A percentile compares a stretch with the other conserved stretches of the same genome.
Evolutionary conservation across 352 stramenopile genomes (phyloP).

Genomic region (Pythium biforme): DNA sequence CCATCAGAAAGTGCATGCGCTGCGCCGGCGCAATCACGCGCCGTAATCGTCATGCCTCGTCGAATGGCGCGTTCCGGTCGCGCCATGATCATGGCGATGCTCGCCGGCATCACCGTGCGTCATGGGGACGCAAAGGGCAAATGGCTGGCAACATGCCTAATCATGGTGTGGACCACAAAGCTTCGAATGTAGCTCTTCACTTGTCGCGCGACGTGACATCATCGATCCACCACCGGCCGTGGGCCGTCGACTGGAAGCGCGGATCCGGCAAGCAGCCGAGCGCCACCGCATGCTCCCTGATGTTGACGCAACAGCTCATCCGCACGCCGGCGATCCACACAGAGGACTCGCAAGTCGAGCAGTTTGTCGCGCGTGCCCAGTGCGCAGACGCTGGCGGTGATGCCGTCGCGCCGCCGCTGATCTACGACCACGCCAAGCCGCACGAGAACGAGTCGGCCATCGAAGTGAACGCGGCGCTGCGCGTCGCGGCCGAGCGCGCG

Average conservation of each 20-base stretch:
- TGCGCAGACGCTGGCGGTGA: not conserved
- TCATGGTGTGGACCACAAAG: conserved; percentile 6
- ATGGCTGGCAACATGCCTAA: too few species aligned
- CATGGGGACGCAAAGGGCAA: too few species aligned
- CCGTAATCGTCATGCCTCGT: not conserved
- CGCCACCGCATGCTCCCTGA: not conserved
- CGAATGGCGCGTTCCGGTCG: not conserved
- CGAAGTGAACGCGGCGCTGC: conserved; percentile 18
- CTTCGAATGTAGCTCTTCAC: not conserved
- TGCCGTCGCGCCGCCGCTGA: conserved; percentile 26
- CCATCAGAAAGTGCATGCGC: not conserved
- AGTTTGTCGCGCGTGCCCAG: conserved; percentile 24
- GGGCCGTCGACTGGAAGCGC: too few species aligned
- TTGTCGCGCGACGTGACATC: not conserved
- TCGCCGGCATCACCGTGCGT: too few species aligned
- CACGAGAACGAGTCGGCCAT: not conserved
- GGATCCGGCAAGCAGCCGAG: too few species aligned
- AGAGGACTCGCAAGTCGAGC: conserved; percentile 31
- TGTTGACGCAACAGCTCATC: not conserved
- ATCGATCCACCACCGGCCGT: too few species aligned
- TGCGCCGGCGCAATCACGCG: conserved; percentile 1
- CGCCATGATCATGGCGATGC: too few species aligned
- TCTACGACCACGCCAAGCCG: conserved; percentile 24
- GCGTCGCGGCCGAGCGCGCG: not conserved
- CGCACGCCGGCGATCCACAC: conserved; percentile 27